These are phyloP conservation scores for Colletotrichum kahawae DNA, from an alignment of 2,329 filamentous ascomycete genomes.

Conservation along the genomic window DNA sequence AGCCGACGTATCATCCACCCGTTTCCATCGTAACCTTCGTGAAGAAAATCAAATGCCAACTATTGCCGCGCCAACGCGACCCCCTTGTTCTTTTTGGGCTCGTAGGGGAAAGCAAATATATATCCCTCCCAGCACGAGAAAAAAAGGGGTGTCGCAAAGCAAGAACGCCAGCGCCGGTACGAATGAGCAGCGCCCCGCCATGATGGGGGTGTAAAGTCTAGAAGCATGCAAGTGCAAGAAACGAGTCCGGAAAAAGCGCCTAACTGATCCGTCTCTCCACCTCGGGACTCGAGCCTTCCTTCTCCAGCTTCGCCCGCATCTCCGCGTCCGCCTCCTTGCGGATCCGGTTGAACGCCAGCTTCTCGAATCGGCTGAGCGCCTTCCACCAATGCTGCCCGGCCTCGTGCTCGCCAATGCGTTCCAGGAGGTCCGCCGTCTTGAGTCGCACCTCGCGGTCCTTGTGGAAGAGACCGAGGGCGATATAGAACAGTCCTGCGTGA, in stretches of 20 bases:
- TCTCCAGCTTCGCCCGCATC: slow-evolving; percentile 49
- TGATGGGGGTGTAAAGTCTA: slow-evolving; percentile 3
- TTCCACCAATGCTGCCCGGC: slow-evolving; percentile 94
- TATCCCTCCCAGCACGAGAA: background rate
- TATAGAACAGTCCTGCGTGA: slow-evolving; percentile 87
- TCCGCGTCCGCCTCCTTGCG: slow-evolving; percentile 68
- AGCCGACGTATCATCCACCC: slow-evolving; percentile 12
- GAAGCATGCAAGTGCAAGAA: slow-evolving; percentile 5
- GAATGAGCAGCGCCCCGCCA: background rate
- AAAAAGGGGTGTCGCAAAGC: background rate
- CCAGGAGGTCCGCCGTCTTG: slow-evolving; percentile 79
- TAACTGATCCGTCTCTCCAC: slow-evolving; percentile 57
- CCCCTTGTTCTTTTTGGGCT: background rate
- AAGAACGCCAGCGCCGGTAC: background rate
- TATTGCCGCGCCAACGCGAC: background rate
- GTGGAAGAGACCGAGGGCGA: slow-evolving; percentile 91
- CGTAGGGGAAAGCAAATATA: background rate
- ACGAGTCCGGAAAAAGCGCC: slow-evolving; percentile 8
- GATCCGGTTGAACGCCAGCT: slow-evolving; percentile 82
- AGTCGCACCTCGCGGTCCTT: slow-evolving; percentile 80
- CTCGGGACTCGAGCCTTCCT: slow-evolving; percentile 44
- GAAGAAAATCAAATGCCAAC: background rate
- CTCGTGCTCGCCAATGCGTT: slow-evolving; percentile 83
- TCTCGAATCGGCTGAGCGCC: slow-evolving; percentile 84
- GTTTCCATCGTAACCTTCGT: slow-evolving; percentile 17